Percentiles rank a stretch among this genome's conserved stretches.
Conservation (phyloP, 139 green algal species). For the Chlamydomonas sp. region DNA sequence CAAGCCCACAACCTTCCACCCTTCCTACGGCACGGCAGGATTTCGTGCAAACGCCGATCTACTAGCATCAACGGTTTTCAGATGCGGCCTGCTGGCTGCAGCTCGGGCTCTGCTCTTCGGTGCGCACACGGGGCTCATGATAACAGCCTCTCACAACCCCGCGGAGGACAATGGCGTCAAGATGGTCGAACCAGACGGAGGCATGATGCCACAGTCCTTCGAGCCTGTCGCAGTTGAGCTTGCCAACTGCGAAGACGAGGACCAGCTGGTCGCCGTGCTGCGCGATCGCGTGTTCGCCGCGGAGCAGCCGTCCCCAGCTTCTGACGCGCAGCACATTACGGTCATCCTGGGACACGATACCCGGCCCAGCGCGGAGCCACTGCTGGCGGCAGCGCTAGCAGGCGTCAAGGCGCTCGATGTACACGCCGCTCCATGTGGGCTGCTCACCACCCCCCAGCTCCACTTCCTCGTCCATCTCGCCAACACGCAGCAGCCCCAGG, state of each 20-base stretch:
- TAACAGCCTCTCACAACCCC: constrained; percentile 98
- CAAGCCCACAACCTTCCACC: constrained; percentile 42
- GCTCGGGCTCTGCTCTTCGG: constrained; percentile 56
- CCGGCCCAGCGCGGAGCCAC: constrained; percentile 66
- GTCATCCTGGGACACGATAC: constrained; percentile 87
- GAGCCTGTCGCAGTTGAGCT: constrained; percentile 83
- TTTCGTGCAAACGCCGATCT: constrained; percentile 81
- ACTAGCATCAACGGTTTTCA: constrained; percentile 88
- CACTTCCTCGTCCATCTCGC: constrained; percentile 78
- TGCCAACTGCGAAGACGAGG: constrained; percentile 64
- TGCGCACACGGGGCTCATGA: constrained; percentile 84
- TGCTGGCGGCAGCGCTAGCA: constrained; percentile 70
- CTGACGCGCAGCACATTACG: not conserved
- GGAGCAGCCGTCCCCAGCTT: not conserved
- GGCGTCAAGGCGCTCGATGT: constrained; percentile 70
- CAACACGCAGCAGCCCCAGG: constrained; percentile 36
- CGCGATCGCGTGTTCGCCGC: not conserved
- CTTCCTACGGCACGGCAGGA: constrained; percentile 93
- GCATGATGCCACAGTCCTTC: constrained; percentile 74
- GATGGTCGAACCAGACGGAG: constrained; percentile 87
- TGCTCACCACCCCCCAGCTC: constrained; percentile 95
- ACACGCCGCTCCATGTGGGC: constrained; percentile 57
- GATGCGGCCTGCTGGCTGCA: constrained; percentile 88
- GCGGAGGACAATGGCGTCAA: constrained; percentile 96
- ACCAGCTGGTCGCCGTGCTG: constrained; percentile 43